Evolutionary conservation across 306 rosid species (phyloP).

Genomic region (Lathyrus oleraceus): DNA sequence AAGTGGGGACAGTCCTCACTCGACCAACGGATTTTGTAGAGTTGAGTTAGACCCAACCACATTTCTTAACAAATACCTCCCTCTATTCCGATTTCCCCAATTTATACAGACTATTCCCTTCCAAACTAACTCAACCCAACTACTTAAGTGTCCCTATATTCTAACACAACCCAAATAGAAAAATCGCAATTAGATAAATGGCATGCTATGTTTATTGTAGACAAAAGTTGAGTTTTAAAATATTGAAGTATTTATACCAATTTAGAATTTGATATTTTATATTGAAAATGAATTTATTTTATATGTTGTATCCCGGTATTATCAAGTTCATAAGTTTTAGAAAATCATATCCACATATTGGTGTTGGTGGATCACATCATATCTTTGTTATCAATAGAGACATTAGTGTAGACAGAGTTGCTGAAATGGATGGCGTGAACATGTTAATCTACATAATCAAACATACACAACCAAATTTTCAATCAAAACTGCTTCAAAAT

Average conservation of each 20-base stretch:
- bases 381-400: conserved; percentile 32
- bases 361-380: background rate
- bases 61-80: too few species aligned
- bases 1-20: too few species aligned
- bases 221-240: conserved; percentile 1
- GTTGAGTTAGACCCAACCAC: too few species aligned
- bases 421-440: conserved; percentile 48
- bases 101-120: background rate
- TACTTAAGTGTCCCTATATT: too few species aligned
- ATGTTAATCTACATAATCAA: conserved; percentile 31
- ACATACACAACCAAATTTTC: conserved; percentile 2
- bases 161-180: background rate
- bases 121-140: too few species aligned
- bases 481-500: conserved; percentile 22
- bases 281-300: background rate
- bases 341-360: background rate
- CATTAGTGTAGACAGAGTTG: conserved; percentile 41
- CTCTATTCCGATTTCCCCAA: background rate
- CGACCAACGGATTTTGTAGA: too few species aligned
- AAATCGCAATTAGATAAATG: background rate
- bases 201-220: background rate
- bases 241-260: conserved; percentile 4
- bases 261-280: background rate
- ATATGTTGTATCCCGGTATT: background rate
- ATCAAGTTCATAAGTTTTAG: background rate